Evolutionary conservation across 129 eudicot species (phyloP).

Genomic region (Apium graveolens): DNA sequence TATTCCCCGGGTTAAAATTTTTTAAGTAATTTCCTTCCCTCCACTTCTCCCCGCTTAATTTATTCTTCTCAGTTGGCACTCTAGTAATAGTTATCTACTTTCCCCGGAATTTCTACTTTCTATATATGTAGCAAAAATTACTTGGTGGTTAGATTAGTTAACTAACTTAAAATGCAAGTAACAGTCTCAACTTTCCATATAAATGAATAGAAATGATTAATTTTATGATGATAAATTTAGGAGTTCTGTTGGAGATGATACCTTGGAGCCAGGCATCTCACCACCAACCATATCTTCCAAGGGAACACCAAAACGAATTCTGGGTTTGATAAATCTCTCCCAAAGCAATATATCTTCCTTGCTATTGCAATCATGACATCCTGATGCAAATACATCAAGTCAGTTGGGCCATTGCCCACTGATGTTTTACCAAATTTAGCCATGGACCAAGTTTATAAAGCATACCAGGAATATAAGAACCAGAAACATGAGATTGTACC

Average conservation of each 20-base stretch:
- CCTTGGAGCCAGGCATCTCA: slow-evolving; percentile 57
- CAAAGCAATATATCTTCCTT: slow-evolving; percentile 73
- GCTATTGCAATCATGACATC: slow-evolving; percentile 67
- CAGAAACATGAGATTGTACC: slow-evolving; percentile 56
- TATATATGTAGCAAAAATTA: background rate
- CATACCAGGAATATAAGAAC: slow-evolving; percentile 57
- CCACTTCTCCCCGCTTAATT: background rate
- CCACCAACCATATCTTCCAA: slow-evolving; percentile 70
- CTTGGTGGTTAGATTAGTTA: background rate
- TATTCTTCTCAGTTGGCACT: background rate
- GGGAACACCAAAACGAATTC: slow-evolving; percentile 60
- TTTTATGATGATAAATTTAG: background rate
- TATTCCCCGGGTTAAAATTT: background rate
- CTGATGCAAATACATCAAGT: slow-evolving; percentile 31
- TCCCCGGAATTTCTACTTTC: background rate
- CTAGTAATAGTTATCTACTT: background rate
- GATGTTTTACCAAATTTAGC: background rate
- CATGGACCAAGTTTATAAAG: slow-evolving; percentile 10
- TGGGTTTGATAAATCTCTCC: slow-evolving; percentile 71
- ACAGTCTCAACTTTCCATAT: background rate
- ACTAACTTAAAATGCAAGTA: background rate
- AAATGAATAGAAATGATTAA: background rate
- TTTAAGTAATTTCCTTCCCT: background rate
- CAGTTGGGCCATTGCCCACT: background rate
- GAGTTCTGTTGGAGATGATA: slow-evolving; percentile 13